Evolutionary conservation across 2,329 filamentous ascomycete genomes (phyloP), one percentile per base, ranked within the genome.

Genomic region (Phyllosticta citrichinensis): DNA sequence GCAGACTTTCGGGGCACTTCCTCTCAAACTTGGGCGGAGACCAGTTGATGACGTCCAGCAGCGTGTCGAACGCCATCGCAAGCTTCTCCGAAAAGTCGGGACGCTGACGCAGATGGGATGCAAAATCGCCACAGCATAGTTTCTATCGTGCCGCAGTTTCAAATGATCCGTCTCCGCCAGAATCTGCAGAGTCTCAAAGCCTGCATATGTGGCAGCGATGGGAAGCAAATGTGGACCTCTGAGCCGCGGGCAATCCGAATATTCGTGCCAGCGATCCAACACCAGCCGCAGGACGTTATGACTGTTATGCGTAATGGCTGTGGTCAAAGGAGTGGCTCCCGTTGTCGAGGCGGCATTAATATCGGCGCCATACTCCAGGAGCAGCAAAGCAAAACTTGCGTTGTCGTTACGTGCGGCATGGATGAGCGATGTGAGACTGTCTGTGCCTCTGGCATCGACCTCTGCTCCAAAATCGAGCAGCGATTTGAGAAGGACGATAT

Each of bases 261-360:
- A 74, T 59, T 74, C 70, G 33, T 68, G 65, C 70, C 72, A 74
- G 19, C 70, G 66, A 40, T 74, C 71, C 11, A 74, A 68, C 25
- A 74, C 66, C 5, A 74, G 65, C 5, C 66, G 61, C 14, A 74
- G 66, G 19, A 73, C 68, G 50, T 68, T 65, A 58, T 74, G 71
- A 55, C 68, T 73, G 56, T 74, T 74, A 63, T 70, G 66, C 5
- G 63, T 69, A 58, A 74, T 72, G 12, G 73, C 67, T 6, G 68
- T 72, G 0, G 71, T 74, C 35, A 74, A 63, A 0, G 72, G 69
- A 17, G 71, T 73, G 27, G 65, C 62, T 3, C 69, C 69, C 27
- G 63, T 68, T 11, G 55, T 60, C 3, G 71, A 66, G 8, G 64
- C 62, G 30, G 66, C 66, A 62, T 74, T 74, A 62, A 73, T 70